Evolutionary conservation across 164 flowering plant species (phyloP).

Genomic region (Piper betle): DNA sequence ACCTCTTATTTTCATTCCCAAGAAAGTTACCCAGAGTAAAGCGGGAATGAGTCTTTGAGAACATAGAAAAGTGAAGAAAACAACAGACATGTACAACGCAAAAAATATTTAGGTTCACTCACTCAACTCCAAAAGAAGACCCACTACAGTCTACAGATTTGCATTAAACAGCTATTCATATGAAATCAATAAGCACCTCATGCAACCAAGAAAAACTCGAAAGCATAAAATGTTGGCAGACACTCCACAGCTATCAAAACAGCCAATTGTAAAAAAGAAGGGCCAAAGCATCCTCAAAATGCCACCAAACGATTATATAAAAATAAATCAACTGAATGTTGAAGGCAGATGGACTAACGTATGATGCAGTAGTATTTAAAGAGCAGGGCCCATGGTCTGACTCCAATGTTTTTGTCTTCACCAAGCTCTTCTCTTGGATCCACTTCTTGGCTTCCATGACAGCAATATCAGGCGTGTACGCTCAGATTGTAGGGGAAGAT

Average conservation of each 20-base stretch:
- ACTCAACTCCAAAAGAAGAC: not conserved
- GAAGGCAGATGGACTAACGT: conserved; percentile 28
- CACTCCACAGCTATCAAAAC: not conserved
- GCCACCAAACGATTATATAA: too few relatives aligned
- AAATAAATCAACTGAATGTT: not conserved
- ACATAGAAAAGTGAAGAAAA: too few relatives aligned
- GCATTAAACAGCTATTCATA: not conserved
- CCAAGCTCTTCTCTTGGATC: conserved; percentile 53
- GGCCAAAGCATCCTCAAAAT: not conserved
- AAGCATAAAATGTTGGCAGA: not conserved
- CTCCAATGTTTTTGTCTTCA: conserved; percentile 30
- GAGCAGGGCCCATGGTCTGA: conserved; percentile 18
- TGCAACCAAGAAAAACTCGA: not conserved
- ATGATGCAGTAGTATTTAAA: conserved; percentile 15
- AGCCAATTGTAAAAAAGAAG: not conserved
- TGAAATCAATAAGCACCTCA: not conserved
- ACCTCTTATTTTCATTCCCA: too few relatives aligned
- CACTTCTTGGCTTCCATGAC: conserved; percentile 66
- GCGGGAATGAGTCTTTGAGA: too few relatives aligned
- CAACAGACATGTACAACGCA: too few relatives aligned
- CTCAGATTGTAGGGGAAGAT: conserved; percentile 13
- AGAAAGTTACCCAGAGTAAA: too few relatives aligned
- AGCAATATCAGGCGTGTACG: conserved; percentile 27
- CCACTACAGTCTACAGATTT: not conserved
- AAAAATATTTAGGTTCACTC: too few relatives aligned